Base-by-base conservation (phyloP, 192 early-diverging fungal genomes). In the Radiomyces spectabilis region DNA sequence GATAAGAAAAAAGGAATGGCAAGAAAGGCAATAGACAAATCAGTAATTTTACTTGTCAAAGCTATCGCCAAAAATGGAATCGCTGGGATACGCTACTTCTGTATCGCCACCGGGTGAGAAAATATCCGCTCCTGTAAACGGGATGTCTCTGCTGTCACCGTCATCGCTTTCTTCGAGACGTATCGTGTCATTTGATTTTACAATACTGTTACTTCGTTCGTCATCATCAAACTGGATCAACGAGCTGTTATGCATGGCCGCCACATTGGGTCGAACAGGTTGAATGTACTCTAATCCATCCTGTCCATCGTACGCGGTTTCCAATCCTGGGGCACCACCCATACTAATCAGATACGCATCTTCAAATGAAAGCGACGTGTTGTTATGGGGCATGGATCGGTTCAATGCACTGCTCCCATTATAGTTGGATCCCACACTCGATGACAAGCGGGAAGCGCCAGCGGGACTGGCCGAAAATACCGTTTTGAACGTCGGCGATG, bases 81-180 rank as follows among this genome's bases (percentile, higher is more conserved):
- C 66, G 21, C 53, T 62, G 7, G 66, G 66, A 32, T 53, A 55
- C 19, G 63, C 79, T 9, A 78, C 67, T 18, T 81, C 79, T 33
- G 78, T 81, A 50, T 81, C 79, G 12, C 76, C 79, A 61, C 79
- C 79, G 13, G 76, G 74, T 10, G 77, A 73, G 63, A 72, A 78
- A 22, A 82, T n/a, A n/a, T n/a, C n/a, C n/a, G 10, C 30, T 18
- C 9, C 19, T 9, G 24, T 41, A 25, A 18, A 4, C n/a, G 41
- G 19, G 8, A 53, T n/a, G 25, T 26, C 13, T 1, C 15, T 42
- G 12, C 22, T 18, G 15, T 53, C 51, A 5, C 46, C 59, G 12
- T 61, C 59, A 2, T 50, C 39, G 10, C 31, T 33, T 12, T 43
- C 21, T 55, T 55, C 42, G 12, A 53, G 41, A 22, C 51, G 51